Evolutionary conservation across 2,329 filamentous ascomycete species (phyloP), one percentile per base, ranked within the genome.

Genomic region (Talaromyces islandicus): DNA sequence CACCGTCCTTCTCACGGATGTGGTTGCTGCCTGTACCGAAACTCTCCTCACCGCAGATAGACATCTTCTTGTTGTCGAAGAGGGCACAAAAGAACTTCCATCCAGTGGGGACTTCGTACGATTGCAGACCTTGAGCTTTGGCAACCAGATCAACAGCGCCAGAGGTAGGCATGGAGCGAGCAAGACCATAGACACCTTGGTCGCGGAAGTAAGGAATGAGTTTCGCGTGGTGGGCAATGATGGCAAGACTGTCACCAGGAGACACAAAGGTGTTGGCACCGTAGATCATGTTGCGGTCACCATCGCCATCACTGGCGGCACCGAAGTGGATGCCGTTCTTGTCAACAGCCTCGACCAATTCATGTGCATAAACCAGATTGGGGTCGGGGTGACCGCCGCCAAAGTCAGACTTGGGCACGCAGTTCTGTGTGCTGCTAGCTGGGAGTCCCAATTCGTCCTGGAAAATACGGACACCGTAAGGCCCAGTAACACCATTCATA

Each of bases 281-380:
- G 79, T 99, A 99, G 73, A 99, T 99, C 94, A 99, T 99, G 86
- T 99, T 99, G 69, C 94, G 90, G 82, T 99, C 94, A 70, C 94
- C 94, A 70, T 99, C 94, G 68, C 94, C 94, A 68, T 99, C 94
- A 65, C 91, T 96, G 54, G 94, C 94, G 61, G 94, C 94, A 71
- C 94, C 94, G 70, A 99, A 99, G 72, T 95, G 94, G 65, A 99
- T 92, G 62, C 87, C 85, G 70, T 91, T 87, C 81, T 90, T 90
- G 77, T 99, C 92, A 48, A 99, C 94, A 63, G 87, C 90, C 71
- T 96, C 91, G 62, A 99, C 94, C 48, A 99, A 85, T 58, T 91
- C 93, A 79, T 95, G 91, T 30, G 94, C 94, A 70, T 99, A 99
- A 61, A 94, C 95, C 41, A 99, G 86, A 81, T 99, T 99, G 67